Conservation (phyloP, 2,329 filamentous ascomycete species). For the Ascochyta lentis region DNA sequence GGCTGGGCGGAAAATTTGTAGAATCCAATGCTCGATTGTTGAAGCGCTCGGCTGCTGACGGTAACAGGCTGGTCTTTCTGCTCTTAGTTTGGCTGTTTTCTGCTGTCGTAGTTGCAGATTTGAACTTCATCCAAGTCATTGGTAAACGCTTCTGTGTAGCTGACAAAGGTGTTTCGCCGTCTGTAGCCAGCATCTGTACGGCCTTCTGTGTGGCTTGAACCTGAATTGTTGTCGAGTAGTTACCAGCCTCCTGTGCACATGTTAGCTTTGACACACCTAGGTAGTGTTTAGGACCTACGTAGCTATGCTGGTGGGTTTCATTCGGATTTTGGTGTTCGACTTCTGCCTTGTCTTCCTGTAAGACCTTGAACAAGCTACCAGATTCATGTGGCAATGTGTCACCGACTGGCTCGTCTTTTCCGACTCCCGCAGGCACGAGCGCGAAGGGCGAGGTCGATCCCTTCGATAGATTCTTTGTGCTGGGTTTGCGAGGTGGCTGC, state of each 20-base stretch:
- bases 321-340: neutral
- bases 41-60: neutral
- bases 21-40: neutral
- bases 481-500: constrained; percentile 26
- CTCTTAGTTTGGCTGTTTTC: neutral
- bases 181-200: neutral
- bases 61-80: constrained; percentile 2
- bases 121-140: neutral
- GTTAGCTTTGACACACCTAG: neutral
- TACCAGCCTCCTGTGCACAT: neutral
- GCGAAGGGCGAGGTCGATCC: neutral
- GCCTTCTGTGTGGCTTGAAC: neutral
- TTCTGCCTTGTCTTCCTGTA: neutral
- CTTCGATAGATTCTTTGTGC: constrained; percentile 3
- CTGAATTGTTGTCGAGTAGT: neutral
- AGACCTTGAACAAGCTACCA: neutral
- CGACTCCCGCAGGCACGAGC: neutral
- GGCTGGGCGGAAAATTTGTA: neutral
- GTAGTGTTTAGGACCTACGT: neutral
- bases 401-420: too few species aligned
- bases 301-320: neutral
- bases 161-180: neutral
- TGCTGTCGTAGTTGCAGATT: neutral
- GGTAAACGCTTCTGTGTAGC: neutral
- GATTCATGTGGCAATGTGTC: too few species aligned